Conservation (phyloP, 2,329 filamentous ascomycete genomes). For the Pseudonectria foliicola region DNA sequence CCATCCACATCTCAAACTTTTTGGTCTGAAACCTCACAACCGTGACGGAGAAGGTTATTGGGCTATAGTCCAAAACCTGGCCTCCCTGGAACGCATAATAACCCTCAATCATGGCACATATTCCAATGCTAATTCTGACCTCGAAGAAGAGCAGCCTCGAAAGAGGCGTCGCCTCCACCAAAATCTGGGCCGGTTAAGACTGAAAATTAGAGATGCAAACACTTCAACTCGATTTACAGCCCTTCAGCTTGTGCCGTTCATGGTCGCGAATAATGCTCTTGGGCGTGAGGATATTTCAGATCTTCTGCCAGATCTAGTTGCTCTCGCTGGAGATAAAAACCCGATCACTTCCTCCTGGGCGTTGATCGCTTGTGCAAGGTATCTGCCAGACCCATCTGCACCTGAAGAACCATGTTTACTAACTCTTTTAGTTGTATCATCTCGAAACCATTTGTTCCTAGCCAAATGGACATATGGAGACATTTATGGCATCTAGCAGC, state of each 20-base stretch:
- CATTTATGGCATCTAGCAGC: constrained; percentile 69
- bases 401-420: constrained; percentile 12
- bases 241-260: constrained; percentile 52
- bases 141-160: constrained; percentile 38
- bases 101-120: constrained; percentile 19
- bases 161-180: constrained; percentile 43
- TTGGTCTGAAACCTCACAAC: constrained; percentile 47
- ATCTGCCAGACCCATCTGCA: constrained; percentile 18
- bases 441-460: constrained; percentile 26
- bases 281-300: constrained; percentile 45
- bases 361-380: constrained; percentile 76
- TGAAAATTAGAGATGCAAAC: constrained; percentile 41
- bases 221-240: constrained; percentile 40
- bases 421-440: constrained; percentile 25
- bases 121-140: constrained; percentile 18
- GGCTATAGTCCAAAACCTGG: constrained; percentile 52
- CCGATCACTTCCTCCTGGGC: constrained; percentile 67
- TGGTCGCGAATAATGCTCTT: constrained; percentile 40
- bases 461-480: constrained; percentile 49
- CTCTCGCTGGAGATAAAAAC: constrained; percentile 63
- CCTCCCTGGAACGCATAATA: constrained; percentile 47
- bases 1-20: constrained; percentile 42
- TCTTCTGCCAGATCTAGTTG: constrained; percentile 51
- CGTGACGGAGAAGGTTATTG: constrained; percentile 51
- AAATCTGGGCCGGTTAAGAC: constrained; percentile 38